Base-by-base conservation (phyloP, 163 green algal genomes). In the Chlamydomonas reinhardtii region DNA sequence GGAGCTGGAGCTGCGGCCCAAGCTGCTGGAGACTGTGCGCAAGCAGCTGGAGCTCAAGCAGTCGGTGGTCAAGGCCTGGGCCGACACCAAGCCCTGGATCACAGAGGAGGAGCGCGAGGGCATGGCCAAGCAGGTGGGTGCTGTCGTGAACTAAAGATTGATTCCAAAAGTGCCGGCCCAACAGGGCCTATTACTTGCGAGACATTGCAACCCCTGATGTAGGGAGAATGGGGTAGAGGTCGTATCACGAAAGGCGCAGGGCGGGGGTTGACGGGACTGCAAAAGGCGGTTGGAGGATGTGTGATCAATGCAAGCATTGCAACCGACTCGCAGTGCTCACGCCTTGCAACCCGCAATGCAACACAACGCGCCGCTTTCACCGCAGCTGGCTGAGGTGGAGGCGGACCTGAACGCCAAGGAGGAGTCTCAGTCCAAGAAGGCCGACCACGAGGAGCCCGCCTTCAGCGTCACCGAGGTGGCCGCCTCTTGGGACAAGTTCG, bases 31-130 rank as follows among this genome's bases (percentile, higher is more conserved):
- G 15, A 90, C 95, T 62, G 52, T 89, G 20, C 74, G 76, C 61
- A 91, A 91, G 69, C 39, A 79, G 19, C 61, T 77, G 14, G 87
- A 89, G 56, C 61, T 91, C 16, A 54, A 83, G 68, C 29, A 39
- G 1, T 43, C 78, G 35, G 81, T 83, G 34, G 76, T 77, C 24
- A 61, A 76, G 59, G 66, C 80, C 70, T 99, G 96, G 96, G 64
- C 85, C 22, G 92, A 95, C 12, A 93, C 74, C 65, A 98, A 98
- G 91, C 97, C 97, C 39, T 99, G 96, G 96, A 92, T 99, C 64
- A 95, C 93, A 4, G 92, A 90, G 32, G 94, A 86, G 24, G 95
- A 98, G 32, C 82, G 91, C 0, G 87, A 92, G 17, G 89, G 78
- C 4, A 87, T 97, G 35, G 39, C 86, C 27, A 89, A 93, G 70